Evolutionary conservation across 139 green algal genomes (phyloP).

Genomic region (Coelastrella sp.): DNA sequence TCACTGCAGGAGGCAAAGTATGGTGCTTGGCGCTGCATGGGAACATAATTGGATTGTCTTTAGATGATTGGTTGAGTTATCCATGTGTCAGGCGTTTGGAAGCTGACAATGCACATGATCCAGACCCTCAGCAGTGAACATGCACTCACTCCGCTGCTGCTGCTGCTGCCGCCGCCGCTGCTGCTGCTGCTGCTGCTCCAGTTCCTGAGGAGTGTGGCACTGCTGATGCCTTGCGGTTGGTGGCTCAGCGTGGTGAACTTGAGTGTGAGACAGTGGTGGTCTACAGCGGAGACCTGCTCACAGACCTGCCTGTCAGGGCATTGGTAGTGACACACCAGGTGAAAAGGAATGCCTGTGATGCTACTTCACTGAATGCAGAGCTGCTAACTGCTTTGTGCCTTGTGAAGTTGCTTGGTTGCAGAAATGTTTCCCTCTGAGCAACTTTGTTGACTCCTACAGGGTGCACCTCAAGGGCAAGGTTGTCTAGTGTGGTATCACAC

Average conservation of each 20-base stretch:
- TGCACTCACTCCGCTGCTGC: no score
- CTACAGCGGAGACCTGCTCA: slow-evolving; percentile 74
- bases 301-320: slow-evolving; percentile 65
- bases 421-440: background rate
- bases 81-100: no score
- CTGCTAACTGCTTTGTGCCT: no score
- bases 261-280: slow-evolving; percentile 65
- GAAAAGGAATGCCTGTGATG: background rate
- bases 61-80: no score
- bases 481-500: background rate
- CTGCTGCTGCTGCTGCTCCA: background rate
- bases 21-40: no score
- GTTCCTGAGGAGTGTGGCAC: slow-evolving; percentile 77
- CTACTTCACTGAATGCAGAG: background rate
- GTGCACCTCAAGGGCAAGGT: background rate
- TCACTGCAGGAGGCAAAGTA: no score
- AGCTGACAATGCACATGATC: no score
- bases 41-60: no score
- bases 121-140: no score
- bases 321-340: slow-evolving; percentile 62
- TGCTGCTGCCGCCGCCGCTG: background rate
- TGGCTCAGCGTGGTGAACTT: slow-evolving; percentile 35
- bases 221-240: slow-evolving; percentile 70
- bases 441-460: background rate
- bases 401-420: background rate